Conservation (phyloP, 2,329 filamentous ascomycete species). For the Aspergillus eucalypticola region DNA sequence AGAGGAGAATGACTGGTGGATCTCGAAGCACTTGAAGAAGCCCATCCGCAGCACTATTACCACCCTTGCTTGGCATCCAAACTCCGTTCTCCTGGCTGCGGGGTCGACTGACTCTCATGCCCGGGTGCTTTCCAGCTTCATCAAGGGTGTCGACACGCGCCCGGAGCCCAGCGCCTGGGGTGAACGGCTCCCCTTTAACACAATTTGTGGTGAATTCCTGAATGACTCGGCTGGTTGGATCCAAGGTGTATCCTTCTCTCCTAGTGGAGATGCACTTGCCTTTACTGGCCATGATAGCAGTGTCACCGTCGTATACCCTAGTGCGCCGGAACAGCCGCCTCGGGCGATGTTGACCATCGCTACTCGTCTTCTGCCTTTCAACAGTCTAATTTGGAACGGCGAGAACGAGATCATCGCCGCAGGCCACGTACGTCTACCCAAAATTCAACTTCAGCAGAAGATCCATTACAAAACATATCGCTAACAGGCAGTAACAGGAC, state of each 20-base stretch:
- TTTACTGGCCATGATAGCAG: conserved; percentile 96
- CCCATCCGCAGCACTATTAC: conserved; percentile 97
- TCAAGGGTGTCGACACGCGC: conserved; percentile 87
- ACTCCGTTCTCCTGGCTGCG: conserved; percentile 90
- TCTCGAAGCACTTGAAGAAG: conserved; percentile 99
- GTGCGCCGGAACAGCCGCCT: conserved; percentile 84
- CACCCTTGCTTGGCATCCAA: conserved; percentile 93
- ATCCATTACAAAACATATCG: neutral
- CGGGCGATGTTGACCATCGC: conserved; percentile 85
- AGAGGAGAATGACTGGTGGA: conserved; percentile 99
- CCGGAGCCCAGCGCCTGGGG: conserved; percentile 91
- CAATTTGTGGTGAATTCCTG: conserved; percentile 91
- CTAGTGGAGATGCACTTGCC: conserved; percentile 86
- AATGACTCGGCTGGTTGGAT: conserved; percentile 98
- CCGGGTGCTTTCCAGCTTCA: conserved; percentile 89
- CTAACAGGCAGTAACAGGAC: conserved; percentile 45
- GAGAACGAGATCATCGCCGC: conserved; percentile 94
- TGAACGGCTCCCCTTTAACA: conserved; percentile 95
- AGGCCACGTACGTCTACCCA: conserved; percentile 66
- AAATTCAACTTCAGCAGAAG: neutral
- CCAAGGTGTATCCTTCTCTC: conserved; percentile 89
- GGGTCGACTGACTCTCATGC: conserved; percentile 98
- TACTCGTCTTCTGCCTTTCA: conserved; percentile 88
- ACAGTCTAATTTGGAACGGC: conserved; percentile 86
- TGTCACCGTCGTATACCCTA: conserved; percentile 93